A percentile compares a stretch with the other conserved stretches of the same genome.
These are phyloP conservation scores for Usnea hakonensis DNA, from an alignment of 495 filamentous ascomycete genomes.

Conservation along the genomic window DNA sequence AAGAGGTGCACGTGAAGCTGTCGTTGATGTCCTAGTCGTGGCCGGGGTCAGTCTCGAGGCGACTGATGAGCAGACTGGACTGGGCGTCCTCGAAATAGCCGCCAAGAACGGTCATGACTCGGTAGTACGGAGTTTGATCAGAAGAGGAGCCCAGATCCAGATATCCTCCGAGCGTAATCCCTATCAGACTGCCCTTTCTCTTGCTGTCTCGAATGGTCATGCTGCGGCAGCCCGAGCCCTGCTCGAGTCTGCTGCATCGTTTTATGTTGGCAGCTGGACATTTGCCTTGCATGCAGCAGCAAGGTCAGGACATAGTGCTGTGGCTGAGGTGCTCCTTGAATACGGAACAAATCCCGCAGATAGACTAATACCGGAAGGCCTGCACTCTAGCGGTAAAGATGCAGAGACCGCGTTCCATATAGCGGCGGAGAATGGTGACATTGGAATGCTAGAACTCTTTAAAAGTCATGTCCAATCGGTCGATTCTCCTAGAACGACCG, in stretches of 20 bases:
- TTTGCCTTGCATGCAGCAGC: neutral
- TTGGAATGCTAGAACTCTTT: neutral
- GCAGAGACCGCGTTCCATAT: neutral
- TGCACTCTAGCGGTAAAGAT: neutral
- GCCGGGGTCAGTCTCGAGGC: neutral
- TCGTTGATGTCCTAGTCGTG: neutral
- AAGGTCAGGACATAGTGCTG: neutral
- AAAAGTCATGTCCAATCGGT: neutral
- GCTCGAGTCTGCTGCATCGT: neutral
- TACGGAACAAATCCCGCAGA: neutral
- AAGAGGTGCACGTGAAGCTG: neutral
- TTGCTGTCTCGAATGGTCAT: neutral
- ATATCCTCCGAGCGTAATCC: neutral
- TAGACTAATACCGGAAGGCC: neutral
- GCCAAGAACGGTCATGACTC: neutral
- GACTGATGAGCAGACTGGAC: neutral
- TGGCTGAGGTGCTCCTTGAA: neutral
- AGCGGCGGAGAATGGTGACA: neutral
- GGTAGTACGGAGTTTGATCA: neutral
- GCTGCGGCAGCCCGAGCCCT: neutral
- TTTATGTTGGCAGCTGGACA: too few species aligned
- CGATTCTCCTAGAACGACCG: neutral
- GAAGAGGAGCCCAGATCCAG: neutral
- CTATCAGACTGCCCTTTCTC: neutral
- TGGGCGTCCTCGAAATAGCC: neutral